Conservation (phyloP, 768 basidiomycete genomes). For the Hygrocybe coccinea region DNA sequence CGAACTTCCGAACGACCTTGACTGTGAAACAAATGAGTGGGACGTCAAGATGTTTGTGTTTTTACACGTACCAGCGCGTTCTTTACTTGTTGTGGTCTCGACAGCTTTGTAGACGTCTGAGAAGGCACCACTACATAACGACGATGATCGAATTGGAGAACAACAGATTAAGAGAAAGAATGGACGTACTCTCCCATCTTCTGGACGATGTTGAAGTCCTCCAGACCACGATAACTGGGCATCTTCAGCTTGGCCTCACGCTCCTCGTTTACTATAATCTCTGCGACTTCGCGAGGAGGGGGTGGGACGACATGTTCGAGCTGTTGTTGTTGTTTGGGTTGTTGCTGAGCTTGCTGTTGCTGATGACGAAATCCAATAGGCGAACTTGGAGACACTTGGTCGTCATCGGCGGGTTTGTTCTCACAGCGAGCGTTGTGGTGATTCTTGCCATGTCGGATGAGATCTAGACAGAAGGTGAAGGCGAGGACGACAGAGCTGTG, state of each 20-base stretch:
- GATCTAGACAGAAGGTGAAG: slow-evolving; percentile 42
- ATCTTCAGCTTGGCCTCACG: slow-evolving; percentile 67
- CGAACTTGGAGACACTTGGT: slow-evolving; percentile 3
- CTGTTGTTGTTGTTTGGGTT: slow-evolving; percentile 17
- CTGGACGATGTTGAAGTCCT: slow-evolving; percentile 67
- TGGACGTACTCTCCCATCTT: slow-evolving; percentile 91
- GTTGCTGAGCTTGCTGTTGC: slow-evolving; percentile 18
- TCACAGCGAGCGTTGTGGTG: slow-evolving; percentile 44
- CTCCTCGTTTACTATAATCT: slow-evolving; percentile 72
- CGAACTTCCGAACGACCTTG: slow-evolving; percentile 92
- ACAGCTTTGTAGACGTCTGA: slow-evolving; percentile 97
- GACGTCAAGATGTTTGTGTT: slow-evolving; percentile 11
- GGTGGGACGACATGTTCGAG: slow-evolving; percentile 21
- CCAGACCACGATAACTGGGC: slow-evolving; percentile 83
- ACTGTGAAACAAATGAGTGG: slow-evolving; percentile 43
- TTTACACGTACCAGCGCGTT: slow-evolving; percentile 72
- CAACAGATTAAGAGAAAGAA: slow-evolving; percentile 10
- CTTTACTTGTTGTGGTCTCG: slow-evolving; percentile 67
- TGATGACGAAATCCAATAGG: slow-evolving; percentile 29
- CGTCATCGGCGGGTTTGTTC: slow-evolving; percentile 17
- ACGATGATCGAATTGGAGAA: slow-evolving; percentile 17
- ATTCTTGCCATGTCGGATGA: slow-evolving; percentile 68
- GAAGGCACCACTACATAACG: slow-evolving; percentile 72
- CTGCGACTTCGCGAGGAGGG: slow-evolving; percentile 43
- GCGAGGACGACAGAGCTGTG: background rate